Conservation (phyloP, 176 grass and related monocot species). For the maize (Zea mays) region Zm-B73-REFERENCE-NAM-5.0 NC_050096.1:12077001-12077500, state of each 20-base stretch:
- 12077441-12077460: constrained; percentile 79
- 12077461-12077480: constrained; percentile 52
- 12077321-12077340: constrained; percentile 90
- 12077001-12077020: constrained; percentile 2
- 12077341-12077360: not conserved
- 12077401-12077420: not conserved
- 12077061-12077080: not conserved
- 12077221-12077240: constrained; percentile 92
- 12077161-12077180: constrained; percentile 43
- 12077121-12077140: constrained; percentile 75
- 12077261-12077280: constrained; percentile 77
- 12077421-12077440: constrained; percentile 81
- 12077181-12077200: constrained; percentile 76
- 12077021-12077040: not conserved
- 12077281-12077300: constrained; percentile 62
- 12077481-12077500: constrained; percentile 65
- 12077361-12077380: not conserved
- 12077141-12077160: constrained; percentile 77
- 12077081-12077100: not conserved
- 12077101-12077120: constrained; percentile 78
- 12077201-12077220: constrained; percentile 95
- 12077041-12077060: not conserved
- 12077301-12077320: constrained; percentile 65
- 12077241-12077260: constrained; percentile 84
- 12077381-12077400: too few relatives aligned